Evolutionary conservation across 2,329 filamentous ascomycete species (phyloP), one percentile per base, ranked within the genome.

Genomic region (Microsporum audouinii): DNA sequence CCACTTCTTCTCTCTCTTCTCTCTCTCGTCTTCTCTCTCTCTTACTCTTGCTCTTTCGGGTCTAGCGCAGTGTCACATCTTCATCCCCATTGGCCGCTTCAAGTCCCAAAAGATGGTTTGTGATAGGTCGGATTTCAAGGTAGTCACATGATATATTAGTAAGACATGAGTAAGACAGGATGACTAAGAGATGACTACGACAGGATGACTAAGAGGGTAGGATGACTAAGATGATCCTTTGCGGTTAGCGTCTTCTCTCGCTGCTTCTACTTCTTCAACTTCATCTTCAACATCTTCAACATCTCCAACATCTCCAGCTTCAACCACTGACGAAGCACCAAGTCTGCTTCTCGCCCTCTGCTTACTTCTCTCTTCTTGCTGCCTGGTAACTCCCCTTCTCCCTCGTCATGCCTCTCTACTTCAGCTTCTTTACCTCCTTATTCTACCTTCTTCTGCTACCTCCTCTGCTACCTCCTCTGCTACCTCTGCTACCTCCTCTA

Each of bases 401-500:
- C 17, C 17, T 23, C 17, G 17, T 23, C 17, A 23, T 23, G 17
- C 17, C 17, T 23, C 17, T 23, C 17, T 23, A 23, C 17, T 23
- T 23, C 17, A 23, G 17, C 17, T 23, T 23, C 17, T 23, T 23
- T 23, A 23, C 17, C n/a, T 39, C 38, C 10, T 14, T 39, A 14
- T 2, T 2, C 36, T 8, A 14, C 47, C 36, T 8, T 2, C 47
- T 33, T 12, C 27, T 12, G 5, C 7, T 53, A n/a, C 23, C 33
- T n/a, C 31, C 51, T 61, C 55, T 62, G 61, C 64, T 63, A 56
- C 64, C 61, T 62, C 63, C 60, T n/a, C 49, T 14, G 12, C 29
- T 33, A 12, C 31, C 51, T 61, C 55, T 62, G 61, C 64, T 63
- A 56, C 64, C 61, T 62, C 63, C 60, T 66, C 61, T 62, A 65